Base-by-base conservation (phyloP, 1,284 basidiomycete species). In the Macrocybe sp. region DNA sequence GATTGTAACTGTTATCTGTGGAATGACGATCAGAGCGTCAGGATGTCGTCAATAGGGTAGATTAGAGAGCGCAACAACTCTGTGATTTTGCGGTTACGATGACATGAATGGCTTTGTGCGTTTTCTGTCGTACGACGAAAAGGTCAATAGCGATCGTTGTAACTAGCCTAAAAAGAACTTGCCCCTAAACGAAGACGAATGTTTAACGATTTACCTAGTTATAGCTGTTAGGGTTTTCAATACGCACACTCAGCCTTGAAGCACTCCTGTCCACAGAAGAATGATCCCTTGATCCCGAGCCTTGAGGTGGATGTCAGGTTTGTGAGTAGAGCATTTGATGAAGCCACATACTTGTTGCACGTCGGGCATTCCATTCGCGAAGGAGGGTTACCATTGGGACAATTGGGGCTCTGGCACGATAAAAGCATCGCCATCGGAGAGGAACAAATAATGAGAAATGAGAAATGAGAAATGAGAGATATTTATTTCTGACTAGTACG, bases 181-280 rank as follows among this genome's bases (percentile, higher is more conserved):
- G 44, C 58, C 58, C 58, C 58, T 59, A 45, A 29, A 22, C 34
- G 42, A 34, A 36, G 42, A 29, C 12, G 41, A 30, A 44, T 55
- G 50, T 41, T 6, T 41, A 46, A 39, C 10, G 38, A 14, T 44
- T 29, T 40, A 44, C 47, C 8, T 39, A 32, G 32, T 38, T 14
- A 37, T 22, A 42, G 33, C 32, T n/a, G 30, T 30, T 7, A 6
- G 22, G 28, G 12, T 4, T 31, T 32, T 8, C 11, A 29, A 14
- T 33, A 73, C 86, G 71, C 64, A 90, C 89, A 92, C 62, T 77
- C 82, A 41, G 80, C 73, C 64, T 91, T 92, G 76, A 92, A 92
- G 68, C 89, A 92, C 49, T 87, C 85, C 61, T 92, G 89, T 10
- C 80, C 79, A 53, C 89, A 92, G 65, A 90, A 92, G 63, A 86